phyloP scores from a whole-genome alignment of 2,329 filamentous ascomycete genomes.

The Hawksworthiomyces lignivorus region DNA sequence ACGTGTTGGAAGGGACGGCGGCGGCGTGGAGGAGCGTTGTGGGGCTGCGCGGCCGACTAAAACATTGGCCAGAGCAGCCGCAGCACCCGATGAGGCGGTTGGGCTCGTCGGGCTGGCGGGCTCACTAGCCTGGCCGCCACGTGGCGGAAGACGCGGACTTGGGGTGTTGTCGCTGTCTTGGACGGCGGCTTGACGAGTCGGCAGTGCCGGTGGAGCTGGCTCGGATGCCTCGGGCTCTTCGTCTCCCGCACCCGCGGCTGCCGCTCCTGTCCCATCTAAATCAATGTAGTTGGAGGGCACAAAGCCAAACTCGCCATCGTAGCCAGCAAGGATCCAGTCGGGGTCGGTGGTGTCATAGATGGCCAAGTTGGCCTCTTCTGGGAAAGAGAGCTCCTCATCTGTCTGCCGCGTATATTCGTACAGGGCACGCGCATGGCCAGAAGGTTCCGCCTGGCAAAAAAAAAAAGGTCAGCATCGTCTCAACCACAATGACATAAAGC shows the following conservation, averaged over 20 bases:
- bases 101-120: slow-evolving; percentile 25
- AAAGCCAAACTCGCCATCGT: slow-evolving; percentile 83
- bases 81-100: slow-evolving; percentile 33
- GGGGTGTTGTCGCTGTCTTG: slow-evolving; percentile 29
- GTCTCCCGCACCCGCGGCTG: slow-evolving; percentile 12
- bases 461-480: not conserved
- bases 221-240: slow-evolving; percentile 35
- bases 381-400: slow-evolving; percentile 93
- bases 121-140: slow-evolving; percentile 23
- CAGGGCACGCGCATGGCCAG: slow-evolving; percentile 71
- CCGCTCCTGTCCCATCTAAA: slow-evolving; percentile 33
- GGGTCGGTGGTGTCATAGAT: slow-evolving; percentile 89
- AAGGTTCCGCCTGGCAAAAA: slow-evolving; percentile 44
- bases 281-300: slow-evolving; percentile 96
- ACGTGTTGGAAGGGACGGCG: slow-evolving; percentile 37
- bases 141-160: slow-evolving; percentile 32
- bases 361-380: slow-evolving; percentile 73
- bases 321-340: slow-evolving; percentile 91
- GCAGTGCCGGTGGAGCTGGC: slow-evolving; percentile 34
- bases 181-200: slow-evolving; percentile 31
- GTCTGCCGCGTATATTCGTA: slow-evolving; percentile 97
- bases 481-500: slow-evolving; percentile 19
- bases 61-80: slow-evolving; percentile 47
- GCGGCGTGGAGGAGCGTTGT: slow-evolving; percentile 32
- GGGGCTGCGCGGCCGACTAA: slow-evolving; percentile 37